Conservation (phyloP, 371 early-diverging fungal species). For the Lichtheimia corymbifera region DNA sequence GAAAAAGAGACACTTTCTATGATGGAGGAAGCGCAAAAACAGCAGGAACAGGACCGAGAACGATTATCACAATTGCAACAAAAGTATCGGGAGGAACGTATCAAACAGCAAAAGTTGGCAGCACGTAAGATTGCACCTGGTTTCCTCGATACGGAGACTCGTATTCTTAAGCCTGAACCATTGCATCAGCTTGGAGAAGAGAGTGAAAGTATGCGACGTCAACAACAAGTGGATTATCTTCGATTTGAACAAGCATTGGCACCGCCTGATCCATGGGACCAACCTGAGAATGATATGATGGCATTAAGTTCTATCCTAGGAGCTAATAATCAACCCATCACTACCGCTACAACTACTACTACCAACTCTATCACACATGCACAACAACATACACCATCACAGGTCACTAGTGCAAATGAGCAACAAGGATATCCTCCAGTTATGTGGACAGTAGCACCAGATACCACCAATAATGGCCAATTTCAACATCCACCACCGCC, state of each 20-base stretch:
- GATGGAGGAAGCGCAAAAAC: constrained; percentile 23
- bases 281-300: constrained; percentile 54
- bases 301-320: constrained; percentile 51
- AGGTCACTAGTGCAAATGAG: not conserved
- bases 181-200: constrained; percentile 9
- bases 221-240: constrained; percentile 46
- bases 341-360: not conserved
- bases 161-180: constrained; percentile 49
- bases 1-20: constrained; percentile 45
- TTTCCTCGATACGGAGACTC: constrained; percentile 56
- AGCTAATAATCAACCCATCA: constrained; percentile 6
- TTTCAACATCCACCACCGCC: not conserved
- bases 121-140: constrained; percentile 62
- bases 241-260: constrained; percentile 75
- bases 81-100: constrained; percentile 34
- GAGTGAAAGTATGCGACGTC: not conserved
- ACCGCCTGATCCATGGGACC: constrained; percentile 78
- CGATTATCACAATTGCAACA: constrained; percentile 23
- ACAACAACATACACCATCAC: constrained; percentile 13
- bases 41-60: constrained; percentile 23
- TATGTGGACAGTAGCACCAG: not conserved
- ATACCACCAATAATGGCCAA: constrained; percentile 9
- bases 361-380: not conserved
- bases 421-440: not conserved
- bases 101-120: constrained; percentile 45